These are phyloP conservation scores for Solanum commersonii DNA, from an alignment of 257 asterid genomes.

Conservation along the genomic window DNA sequence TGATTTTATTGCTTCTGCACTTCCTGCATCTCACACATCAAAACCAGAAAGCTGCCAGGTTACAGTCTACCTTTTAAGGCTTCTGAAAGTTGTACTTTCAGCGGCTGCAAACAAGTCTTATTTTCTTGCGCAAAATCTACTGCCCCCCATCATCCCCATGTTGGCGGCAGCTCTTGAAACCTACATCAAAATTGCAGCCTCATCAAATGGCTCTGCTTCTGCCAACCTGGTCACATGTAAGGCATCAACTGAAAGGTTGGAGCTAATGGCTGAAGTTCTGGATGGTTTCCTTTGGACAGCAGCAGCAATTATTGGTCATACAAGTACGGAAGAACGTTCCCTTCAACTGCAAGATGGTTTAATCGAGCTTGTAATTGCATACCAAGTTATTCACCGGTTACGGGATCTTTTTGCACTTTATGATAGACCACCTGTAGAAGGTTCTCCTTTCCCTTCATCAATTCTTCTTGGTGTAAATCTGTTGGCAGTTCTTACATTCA, in stretches of 20 bases:
- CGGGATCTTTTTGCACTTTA: slow-evolving; percentile 96
- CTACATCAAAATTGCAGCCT: slow-evolving; percentile 88
- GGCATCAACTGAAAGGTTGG: slow-evolving; percentile 47
- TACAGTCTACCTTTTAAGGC: slow-evolving; percentile 70
- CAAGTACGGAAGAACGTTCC: slow-evolving; percentile 50
- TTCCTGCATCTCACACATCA: slow-evolving; percentile 94
- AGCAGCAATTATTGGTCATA: slow-evolving; percentile 68
- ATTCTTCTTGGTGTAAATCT: slow-evolving; percentile 78
- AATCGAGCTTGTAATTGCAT: slow-evolving; percentile 77
- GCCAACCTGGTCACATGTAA: slow-evolving; percentile 42
- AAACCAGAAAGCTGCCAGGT: slow-evolving; percentile 96
- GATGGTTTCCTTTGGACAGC: slow-evolving; percentile 77
- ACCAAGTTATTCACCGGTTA: slow-evolving; percentile 84
- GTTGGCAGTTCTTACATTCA: slow-evolving; percentile 71
- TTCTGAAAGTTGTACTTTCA: slow-evolving; percentile 61
- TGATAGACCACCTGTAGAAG: slow-evolving; percentile 96
- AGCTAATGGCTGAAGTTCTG: slow-evolving; percentile 65
- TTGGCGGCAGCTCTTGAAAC: slow-evolving; percentile 91
- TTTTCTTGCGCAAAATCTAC: slow-evolving; percentile 89
- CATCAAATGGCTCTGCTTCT: slow-evolving; percentile 51
- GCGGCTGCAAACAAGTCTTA: slow-evolving; percentile 59
- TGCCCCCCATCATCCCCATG: slow-evolving; percentile 96
- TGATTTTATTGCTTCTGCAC: slow-evolving; percentile 95
- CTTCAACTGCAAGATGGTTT: slow-evolving; percentile 84
- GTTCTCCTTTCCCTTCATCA: slow-evolving; percentile 91